Conservation (phyloP, 2,329 filamentous ascomycete species). For the Trichoderma guizhouense region DNA sequence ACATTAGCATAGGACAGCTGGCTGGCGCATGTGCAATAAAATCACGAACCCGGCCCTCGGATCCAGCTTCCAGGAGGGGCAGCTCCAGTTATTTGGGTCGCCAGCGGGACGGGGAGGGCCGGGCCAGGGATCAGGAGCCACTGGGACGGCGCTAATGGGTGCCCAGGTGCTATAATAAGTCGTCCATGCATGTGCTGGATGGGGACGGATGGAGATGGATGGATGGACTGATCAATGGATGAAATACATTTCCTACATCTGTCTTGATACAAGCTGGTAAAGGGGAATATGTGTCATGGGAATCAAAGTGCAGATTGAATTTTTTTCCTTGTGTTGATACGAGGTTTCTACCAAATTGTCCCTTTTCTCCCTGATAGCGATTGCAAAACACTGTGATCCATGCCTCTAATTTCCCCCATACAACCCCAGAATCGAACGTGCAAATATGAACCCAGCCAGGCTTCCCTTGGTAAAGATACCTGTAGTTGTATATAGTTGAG, state of each 20-base stretch:
- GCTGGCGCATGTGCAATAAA: not conserved
- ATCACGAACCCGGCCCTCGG: not conserved
- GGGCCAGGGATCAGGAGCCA: not conserved
- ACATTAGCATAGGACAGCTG: not conserved
- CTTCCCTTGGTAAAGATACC: not conserved
- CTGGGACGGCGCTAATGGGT: not conserved
- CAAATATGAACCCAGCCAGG: not conserved
- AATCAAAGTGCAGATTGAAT: not conserved
- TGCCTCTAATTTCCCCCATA: not conserved
- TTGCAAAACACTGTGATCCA: not conserved
- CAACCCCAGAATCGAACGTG: not conserved
- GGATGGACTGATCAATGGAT: not conserved
- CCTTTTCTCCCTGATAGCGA: not conserved
- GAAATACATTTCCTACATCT: not conserved
- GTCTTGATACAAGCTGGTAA: not conserved
- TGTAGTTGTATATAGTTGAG: not conserved
- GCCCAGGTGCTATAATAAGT: not conserved
- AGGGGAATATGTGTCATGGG: not conserved
- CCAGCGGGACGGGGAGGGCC: conserved; percentile 4
- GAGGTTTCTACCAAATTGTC: not conserved
- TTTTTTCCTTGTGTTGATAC: not conserved
- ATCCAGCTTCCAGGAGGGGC: not conserved
- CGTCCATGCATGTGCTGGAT: not conserved
- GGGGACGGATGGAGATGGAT: not conserved
- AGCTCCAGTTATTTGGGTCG: not conserved